Evolutionary conservation across 1,284 basidiomycete genomes (phyloP), one percentile per base, ranked within the genome.

Genomic region (Cryptococcus sp.): DNA sequence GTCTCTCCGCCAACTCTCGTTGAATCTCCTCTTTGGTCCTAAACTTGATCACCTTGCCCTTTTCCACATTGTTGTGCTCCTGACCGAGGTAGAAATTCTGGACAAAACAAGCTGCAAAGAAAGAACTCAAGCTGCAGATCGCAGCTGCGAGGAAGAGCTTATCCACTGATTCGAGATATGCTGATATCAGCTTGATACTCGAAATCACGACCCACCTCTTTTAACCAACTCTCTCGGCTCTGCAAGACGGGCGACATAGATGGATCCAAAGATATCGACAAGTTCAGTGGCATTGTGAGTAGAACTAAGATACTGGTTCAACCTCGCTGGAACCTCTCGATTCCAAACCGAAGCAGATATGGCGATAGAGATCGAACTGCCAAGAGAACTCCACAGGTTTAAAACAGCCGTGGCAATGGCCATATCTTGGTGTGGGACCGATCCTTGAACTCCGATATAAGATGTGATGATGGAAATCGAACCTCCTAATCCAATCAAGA

Each of bases 361-460:
- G 3, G 73, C 73, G 3, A 63, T 62, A 2, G 71, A 75, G 51
- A 77, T 69, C 0, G 70, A 65, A n/a, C 73, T 72, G 32, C 76
- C 78, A 15, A 78, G 63, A n/a, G 64, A 65, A 0, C 75, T 72
- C 69, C 76, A 77, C 44, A 79, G 63, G 37, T 66, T 63, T 8
- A 79, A 66, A 31, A 75, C 64, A 4, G 76, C 67, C 52, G 73
- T 73, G 38, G 76, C 70, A 8, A 71, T 60, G 4, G 76, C 76
- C 44, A 78, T 64, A 59, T 78, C 76, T 46, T 62, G 63, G 61
- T 78, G 77, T 6, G 76, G 70, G 33, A 73, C 74, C 11, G 65
- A 68, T 0, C 69, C 76, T 46, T 77, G 76, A 2, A 71, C 63
- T 1, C 71, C 74, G 7, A 75, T 68, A 30, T 74, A 67, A 3